Percentiles rank a stretch among this genome's conserved stretches.
Conservation (phyloP, 768 basidiomycete genomes). For the Auriscalpium microsporum region DNA sequence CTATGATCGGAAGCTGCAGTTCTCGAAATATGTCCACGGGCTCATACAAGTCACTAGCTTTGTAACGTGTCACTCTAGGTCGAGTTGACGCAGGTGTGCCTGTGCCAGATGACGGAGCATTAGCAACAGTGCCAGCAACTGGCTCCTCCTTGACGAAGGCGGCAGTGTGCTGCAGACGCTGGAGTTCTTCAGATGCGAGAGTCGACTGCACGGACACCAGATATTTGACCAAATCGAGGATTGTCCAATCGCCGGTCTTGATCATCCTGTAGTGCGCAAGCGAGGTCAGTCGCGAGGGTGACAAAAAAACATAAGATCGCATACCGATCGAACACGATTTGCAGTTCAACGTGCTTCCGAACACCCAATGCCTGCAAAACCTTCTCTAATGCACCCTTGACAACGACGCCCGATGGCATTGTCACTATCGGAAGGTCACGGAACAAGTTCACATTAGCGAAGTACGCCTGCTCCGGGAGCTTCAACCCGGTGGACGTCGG, state of each 20-base stretch:
- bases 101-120: conserved; percentile 5
- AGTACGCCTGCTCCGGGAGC: conserved; percentile 67
- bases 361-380: conserved; percentile 71
- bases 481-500: conserved; percentile 61
- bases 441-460: conserved; percentile 80
- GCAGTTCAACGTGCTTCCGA: conserved; percentile 85
- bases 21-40: conserved; percentile 64
- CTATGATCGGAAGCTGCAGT: conserved; percentile 72
- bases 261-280: conserved; percentile 50
- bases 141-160: conserved; percentile 64
- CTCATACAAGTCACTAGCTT: conserved; percentile 77
- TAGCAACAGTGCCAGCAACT: conserved; percentile 12
- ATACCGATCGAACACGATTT: conserved; percentile 85
- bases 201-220: conserved; percentile 72
- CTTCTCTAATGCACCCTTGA: conserved; percentile 70
- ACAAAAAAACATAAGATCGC: conserved; percentile 4
- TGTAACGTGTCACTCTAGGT: conserved; percentile 39
- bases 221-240: conserved; percentile 78
- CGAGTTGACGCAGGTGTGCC: no score
- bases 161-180: conserved; percentile 50
- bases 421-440: conserved; percentile 78
- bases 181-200: conserved; percentile 47
- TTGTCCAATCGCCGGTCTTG: conserved; percentile 85
- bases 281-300: not conserved
- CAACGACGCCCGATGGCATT: conserved; percentile 49